These are phyloP conservation scores for Rhizopogon roseolus DNA, from an alignment of 768 basidiomycete genomes.

Conservation along the genomic window DNA sequence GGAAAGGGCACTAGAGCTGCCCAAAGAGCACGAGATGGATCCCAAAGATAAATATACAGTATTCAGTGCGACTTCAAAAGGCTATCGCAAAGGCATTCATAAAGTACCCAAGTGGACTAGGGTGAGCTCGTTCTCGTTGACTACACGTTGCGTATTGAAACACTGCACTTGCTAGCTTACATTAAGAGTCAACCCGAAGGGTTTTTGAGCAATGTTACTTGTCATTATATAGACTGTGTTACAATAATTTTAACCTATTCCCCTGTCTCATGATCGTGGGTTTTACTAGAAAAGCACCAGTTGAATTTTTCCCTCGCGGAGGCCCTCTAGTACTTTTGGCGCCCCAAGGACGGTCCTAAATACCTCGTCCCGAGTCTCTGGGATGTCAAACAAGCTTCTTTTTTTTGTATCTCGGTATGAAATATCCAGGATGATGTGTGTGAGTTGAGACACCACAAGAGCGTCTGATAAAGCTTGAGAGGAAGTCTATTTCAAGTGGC, in stretches of 20 bases:
- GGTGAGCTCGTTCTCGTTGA: conserved; percentile 39
- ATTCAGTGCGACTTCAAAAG: conserved; percentile 61
- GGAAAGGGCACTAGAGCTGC: conserved; percentile 74
- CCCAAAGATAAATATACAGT: conserved; percentile 94
- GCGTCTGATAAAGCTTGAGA: conserved; percentile 46
- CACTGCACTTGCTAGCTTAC: conserved; percentile 53
- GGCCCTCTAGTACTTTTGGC: conserved; percentile 53
- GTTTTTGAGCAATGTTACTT: conserved; percentile 55
- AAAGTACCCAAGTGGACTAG: conserved; percentile 97
- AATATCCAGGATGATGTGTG: conserved; percentile 80
- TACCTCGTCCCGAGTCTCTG: conserved; percentile 78
- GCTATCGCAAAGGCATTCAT: conserved; percentile 93
- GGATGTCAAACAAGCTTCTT: conserved; percentile 71
- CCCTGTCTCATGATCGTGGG: background rate
- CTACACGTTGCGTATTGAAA: conserved; percentile 1
- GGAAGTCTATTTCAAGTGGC: background rate
- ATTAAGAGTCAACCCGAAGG: conserved; percentile 81
- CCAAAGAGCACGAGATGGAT: conserved; percentile 91
- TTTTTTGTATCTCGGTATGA: conserved; percentile 74
- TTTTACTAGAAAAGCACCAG: conserved; percentile 67
- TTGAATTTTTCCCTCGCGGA: conserved; percentile 69
- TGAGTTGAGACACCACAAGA: conserved; percentile 64
- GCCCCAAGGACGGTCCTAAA: conserved; percentile 70
- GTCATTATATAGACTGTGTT: background rate
- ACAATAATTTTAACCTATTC: conserved; percentile 1